phyloP scores from a whole-genome alignment of 2,329 filamentous ascomycete genomes.

The Hysterium pulicare region DNA sequence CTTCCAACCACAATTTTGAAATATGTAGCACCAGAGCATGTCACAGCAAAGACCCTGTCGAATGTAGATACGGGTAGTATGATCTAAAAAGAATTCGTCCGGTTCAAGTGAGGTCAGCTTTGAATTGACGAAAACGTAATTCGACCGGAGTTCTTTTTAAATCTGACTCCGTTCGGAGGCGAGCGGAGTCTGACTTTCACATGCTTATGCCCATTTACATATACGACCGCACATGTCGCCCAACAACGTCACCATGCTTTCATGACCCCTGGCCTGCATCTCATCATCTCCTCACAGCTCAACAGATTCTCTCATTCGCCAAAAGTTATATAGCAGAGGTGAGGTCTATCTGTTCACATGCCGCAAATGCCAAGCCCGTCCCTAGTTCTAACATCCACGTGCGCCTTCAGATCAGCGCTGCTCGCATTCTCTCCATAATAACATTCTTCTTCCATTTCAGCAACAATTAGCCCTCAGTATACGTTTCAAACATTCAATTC shows the following conservation, averaged over 20 bases:
- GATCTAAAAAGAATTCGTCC: slow-evolving; percentile 1
- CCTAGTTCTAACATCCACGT: neutral
- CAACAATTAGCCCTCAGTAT: neutral
- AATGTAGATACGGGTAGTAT: neutral
- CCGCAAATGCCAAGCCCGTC: neutral
- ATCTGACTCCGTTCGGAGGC: neutral
- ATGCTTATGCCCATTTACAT: neutral
- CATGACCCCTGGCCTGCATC: neutral
- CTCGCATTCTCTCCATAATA: neutral
- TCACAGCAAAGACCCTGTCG: neutral
- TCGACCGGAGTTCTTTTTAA: too few species aligned
- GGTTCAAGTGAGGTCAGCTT: too few species aligned
- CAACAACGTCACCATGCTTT: neutral
- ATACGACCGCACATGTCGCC: neutral
- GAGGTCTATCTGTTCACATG: neutral
- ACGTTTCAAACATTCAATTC: neutral
- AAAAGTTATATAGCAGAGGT: neutral
- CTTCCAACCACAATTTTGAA: slow-evolving; percentile 1
- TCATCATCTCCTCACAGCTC: neutral
- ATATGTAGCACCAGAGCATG: neutral
- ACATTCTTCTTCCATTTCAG: neutral
- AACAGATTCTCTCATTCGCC: neutral
- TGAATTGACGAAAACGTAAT: too few species aligned
- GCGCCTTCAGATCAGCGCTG: neutral
- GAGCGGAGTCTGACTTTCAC: neutral